phyloP scores from a whole-genome alignment of 805 yeast species.

The Ogataea neopini region DNA sequence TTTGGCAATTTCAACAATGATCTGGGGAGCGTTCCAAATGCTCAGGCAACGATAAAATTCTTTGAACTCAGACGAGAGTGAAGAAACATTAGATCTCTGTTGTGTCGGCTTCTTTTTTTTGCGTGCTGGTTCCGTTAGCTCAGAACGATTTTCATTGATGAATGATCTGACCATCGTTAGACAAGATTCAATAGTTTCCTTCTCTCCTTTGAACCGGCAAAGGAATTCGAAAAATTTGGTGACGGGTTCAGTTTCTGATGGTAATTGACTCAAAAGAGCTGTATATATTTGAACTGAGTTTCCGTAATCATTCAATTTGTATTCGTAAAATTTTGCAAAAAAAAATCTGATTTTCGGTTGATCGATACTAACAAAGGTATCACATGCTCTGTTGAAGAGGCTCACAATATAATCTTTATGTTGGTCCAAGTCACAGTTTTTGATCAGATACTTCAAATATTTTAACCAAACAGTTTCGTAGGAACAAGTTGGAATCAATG shows the following conservation, averaged over 20 bases:
- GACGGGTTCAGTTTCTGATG: conserved; percentile 19
- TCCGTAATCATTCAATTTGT: conserved; percentile 21
- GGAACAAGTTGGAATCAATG: conserved; percentile 66
- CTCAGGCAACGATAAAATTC: conserved; percentile 19
- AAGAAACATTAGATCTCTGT: background rate
- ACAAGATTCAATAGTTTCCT: conserved; percentile 14
- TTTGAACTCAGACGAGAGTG: conserved; percentile 17
- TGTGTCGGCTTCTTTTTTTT: conserved; percentile 10
- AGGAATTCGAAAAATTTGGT: conserved; percentile 20
- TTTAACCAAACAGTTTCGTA: conserved; percentile 67
- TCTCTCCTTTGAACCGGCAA: conserved; percentile 11
- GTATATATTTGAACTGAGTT: conserved; percentile 24
- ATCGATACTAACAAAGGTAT: conserved; percentile 36
- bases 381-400: conserved; percentile 54
- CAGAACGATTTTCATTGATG: conserved; percentile 13
- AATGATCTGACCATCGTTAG: conserved; percentile 17
- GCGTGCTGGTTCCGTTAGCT: background rate
- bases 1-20: conserved; percentile 32
- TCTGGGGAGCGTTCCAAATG: conserved; percentile 27
- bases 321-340: conserved; percentile 31
- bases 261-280: conserved; percentile 15
- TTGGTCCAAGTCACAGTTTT: conserved; percentile 29
- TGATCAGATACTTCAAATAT: conserved; percentile 56
- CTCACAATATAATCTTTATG: conserved; percentile 34
- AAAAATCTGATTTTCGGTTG: conserved; percentile 29